These are phyloP conservation scores for Candida montana DNA, from an alignment of 805 yeast genomes.

Conservation along the genomic window DNA sequence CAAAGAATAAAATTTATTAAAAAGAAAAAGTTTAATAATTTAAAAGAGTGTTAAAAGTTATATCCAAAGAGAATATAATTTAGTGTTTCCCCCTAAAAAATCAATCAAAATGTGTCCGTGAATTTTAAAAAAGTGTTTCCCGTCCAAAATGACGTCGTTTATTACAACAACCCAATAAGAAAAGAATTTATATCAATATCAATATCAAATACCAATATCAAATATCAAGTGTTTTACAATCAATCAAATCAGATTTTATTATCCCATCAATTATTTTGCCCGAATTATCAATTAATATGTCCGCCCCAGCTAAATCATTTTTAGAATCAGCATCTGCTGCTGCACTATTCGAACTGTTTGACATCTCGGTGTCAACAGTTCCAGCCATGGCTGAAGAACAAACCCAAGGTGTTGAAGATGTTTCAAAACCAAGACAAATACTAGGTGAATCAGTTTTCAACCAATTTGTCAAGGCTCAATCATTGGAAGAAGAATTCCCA, in stretches of 20 bases:
- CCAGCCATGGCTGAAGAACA: constrained; percentile 6
- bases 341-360: constrained; percentile 24
- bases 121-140: constrained; percentile 9
- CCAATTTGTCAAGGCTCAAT: constrained; percentile 21
- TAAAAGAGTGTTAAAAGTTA: constrained; percentile 11
- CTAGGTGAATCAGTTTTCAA: constrained; percentile 26
- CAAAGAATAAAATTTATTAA: constrained; percentile 3
- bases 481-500: constrained; percentile 15
- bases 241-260: background rate
- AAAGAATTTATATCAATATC: constrained; percentile 2
- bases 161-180: constrained; percentile 4
- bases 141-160: constrained; percentile 25
- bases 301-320: constrained; percentile 9
- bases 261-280: background rate
- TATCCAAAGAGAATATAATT: constrained; percentile 10
- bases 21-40: background rate
- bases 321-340: constrained; percentile 16
- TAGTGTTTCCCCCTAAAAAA: constrained; percentile 2
- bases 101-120: constrained; percentile 23
- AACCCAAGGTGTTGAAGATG: constrained; percentile 2
- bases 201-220: constrained; percentile 1
- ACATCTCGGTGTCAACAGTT: constrained; percentile 15
- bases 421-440: constrained; percentile 24
- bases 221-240: background rate
- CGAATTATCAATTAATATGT: constrained; percentile 5